A percentile compares a stretch with the other conserved stretches of the same genome.
These are phyloP conservation scores for Saitozyma sp. DNA, from an alignment of 768 basidiomycete genomes.

Conservation along the genomic window DNA sequence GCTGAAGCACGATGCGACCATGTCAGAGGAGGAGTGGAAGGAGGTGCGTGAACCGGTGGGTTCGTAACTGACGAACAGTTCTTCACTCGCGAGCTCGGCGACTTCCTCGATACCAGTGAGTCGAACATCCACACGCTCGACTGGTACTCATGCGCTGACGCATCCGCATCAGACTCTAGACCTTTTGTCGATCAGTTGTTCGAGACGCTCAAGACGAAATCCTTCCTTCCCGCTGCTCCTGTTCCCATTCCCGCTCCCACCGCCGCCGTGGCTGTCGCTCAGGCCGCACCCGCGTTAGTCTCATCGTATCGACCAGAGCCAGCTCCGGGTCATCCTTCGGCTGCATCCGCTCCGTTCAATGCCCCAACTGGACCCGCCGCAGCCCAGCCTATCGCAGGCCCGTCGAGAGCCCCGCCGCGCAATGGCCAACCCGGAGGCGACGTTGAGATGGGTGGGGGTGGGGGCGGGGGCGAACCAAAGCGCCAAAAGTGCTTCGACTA, in stretches of 20 bases:
- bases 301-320: conserved; percentile 39
- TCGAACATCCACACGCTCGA: conserved; percentile 13
- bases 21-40: conserved; percentile 74
- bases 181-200: conserved; percentile 82
- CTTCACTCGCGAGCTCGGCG: conserved; percentile 72
- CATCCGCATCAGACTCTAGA: conserved; percentile 61
- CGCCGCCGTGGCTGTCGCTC: background rate
- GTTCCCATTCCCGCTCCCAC: conserved; percentile 10
- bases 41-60: conserved; percentile 56
- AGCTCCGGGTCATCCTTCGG: background rate
- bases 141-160: no score
- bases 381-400: conserved; percentile 19
- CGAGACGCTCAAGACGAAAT: conserved; percentile 61
- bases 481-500: conserved; percentile 89
- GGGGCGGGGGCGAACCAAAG: conserved; percentile 1
- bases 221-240: conserved; percentile 30
- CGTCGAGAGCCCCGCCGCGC: conserved; percentile 14
- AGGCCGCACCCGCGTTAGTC: conserved; percentile 15
- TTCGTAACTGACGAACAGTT: conserved; percentile 29
- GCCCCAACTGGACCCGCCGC: background rate
- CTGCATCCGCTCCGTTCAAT: conserved; percentile 7
- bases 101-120: conserved; percentile 89
- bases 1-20: conserved; percentile 75
- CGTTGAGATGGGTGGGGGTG: conserved; percentile 16
- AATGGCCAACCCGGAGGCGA: background rate